Evolutionary conservation across 352 stramenopile genomes (phyloP).

Genomic region (Phytophthora litchii): DNA sequence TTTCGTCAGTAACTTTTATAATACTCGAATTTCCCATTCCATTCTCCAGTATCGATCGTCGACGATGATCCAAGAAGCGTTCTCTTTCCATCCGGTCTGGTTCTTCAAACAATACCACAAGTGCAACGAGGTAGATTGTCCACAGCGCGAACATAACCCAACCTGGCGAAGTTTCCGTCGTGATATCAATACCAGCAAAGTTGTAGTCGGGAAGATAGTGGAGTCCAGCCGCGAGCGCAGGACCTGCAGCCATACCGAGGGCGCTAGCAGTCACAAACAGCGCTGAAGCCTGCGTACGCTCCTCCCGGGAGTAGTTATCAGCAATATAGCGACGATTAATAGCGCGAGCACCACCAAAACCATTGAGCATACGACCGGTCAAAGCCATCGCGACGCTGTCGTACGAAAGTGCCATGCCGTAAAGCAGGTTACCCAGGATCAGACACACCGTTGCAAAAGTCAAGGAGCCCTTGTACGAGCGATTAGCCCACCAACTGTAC

Average conservation of each 20-base stretch:
- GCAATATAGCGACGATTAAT: slow-evolving; percentile 93
- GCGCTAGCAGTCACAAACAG: slow-evolving; percentile 93
- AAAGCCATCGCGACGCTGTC: slow-evolving; percentile 90
- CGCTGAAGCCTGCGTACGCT: slow-evolving; percentile 92
- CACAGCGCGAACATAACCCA: slow-evolving; percentile 90
- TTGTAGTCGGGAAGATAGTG: slow-evolving; percentile 79
- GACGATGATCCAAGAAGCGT: slow-evolving; percentile 43
- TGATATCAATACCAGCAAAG: slow-evolving; percentile 67
- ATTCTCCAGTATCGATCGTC: slow-evolving; percentile 54
- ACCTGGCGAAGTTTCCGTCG: slow-evolving; percentile 89
- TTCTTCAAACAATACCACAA: slow-evolving; percentile 69
- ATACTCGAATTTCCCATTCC: slow-evolving; percentile 38
- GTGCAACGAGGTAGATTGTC: slow-evolving; percentile 61
- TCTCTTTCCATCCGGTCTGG: slow-evolving; percentile 62
- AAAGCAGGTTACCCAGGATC: slow-evolving; percentile 89
- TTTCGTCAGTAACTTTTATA: slow-evolving; percentile 13
- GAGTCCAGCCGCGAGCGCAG: slow-evolving; percentile 68
- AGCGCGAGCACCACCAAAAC: slow-evolving; percentile 90
- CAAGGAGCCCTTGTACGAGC: slow-evolving; percentile 88
- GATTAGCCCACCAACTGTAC: slow-evolving; percentile 95
- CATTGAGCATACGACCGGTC: slow-evolving; percentile 90
- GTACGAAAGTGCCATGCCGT: slow-evolving; percentile 80
- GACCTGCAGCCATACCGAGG: slow-evolving; percentile 92
- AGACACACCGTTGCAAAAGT: slow-evolving; percentile 84
- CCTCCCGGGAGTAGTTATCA: slow-evolving; percentile 87